Percentiles rank a stretch among this genome's conserved stretches.
Evolutionary conservation across 306 rosid genomes (phyloP).

Genomic region (Oemleria cerasiformis): DNA sequence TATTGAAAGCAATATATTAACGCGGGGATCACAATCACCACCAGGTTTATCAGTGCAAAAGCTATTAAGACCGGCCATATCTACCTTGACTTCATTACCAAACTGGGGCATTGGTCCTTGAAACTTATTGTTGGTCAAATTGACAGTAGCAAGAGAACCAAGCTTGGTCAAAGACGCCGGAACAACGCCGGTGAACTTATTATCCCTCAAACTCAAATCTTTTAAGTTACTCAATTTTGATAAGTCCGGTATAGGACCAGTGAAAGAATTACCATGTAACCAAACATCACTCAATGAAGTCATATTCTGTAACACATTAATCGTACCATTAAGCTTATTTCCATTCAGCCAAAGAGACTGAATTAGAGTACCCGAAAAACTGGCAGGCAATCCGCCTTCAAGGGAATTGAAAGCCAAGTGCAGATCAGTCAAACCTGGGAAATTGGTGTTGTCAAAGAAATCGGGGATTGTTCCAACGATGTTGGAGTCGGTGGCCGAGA

Average conservation of each 20-base stretch:
- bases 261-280: constrained; percentile 60
- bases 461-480: constrained; percentile 55
- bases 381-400: constrained; percentile 58
- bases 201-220: constrained; percentile 55
- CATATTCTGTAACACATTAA: constrained; percentile 57
- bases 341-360: constrained; percentile 61
- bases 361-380: constrained; percentile 40
- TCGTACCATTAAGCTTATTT: constrained; percentile 61
- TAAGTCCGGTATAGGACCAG: constrained; percentile 77
- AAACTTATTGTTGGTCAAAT: constrained; percentile 61
- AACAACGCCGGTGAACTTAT: constrained; percentile 70
- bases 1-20: constrained; percentile 43
- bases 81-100: constrained; percentile 30
- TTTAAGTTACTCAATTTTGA: constrained; percentile 27
- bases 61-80: constrained; percentile 37
- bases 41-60: constrained; percentile 45
- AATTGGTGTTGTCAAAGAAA: constrained; percentile 36
- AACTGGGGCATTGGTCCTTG: constrained; percentile 74
- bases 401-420: constrained; percentile 47
- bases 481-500: constrained; percentile 41
- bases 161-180: constrained; percentile 51
- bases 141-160: constrained; percentile 38
- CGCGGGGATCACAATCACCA: constrained; percentile 47
- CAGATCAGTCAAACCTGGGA: constrained; percentile 46
- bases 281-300: constrained; percentile 40